These are phyloP conservation scores for Candida silvatica DNA, from an alignment of 805 yeast species.

Conservation along the genomic window DNA sequence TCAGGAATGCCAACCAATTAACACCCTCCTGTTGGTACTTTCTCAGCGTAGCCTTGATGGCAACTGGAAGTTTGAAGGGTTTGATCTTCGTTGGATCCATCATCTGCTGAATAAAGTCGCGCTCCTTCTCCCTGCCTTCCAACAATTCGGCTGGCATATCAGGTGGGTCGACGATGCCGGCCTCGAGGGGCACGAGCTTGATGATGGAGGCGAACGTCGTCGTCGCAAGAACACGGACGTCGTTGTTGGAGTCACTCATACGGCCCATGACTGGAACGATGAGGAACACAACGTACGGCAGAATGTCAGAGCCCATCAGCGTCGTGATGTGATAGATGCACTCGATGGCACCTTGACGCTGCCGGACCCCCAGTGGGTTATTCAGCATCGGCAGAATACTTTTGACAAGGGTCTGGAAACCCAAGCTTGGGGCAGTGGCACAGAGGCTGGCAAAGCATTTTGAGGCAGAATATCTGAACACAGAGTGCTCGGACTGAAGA, in stretches of 20 bases:
- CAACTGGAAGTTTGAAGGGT: conserved; percentile 81
- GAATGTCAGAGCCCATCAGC: conserved; percentile 78
- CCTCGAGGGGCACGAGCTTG: conserved; percentile 92
- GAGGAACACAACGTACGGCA: conserved; percentile 91
- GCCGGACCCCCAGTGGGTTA: conserved; percentile 59
- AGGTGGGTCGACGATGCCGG: conserved; percentile 92
- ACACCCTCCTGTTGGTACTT: conserved; percentile 98
- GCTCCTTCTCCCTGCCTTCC: conserved; percentile 85
- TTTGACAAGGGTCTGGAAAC: conserved; percentile 75
- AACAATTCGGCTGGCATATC: conserved; percentile 80
- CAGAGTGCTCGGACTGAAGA: conserved; percentile 65
- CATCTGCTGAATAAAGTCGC: conserved; percentile 94
- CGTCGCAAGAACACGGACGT: conserved; percentile 84
- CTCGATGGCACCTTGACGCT: conserved; percentile 93
- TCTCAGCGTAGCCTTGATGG: conserved; percentile 86
- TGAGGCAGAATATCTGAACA: conserved; percentile 83
- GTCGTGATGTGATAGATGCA: conserved; percentile 77
- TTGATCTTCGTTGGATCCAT: conserved; percentile 91
- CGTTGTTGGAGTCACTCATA: conserved; percentile 92
- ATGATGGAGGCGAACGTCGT: conserved; percentile 95
- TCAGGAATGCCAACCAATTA: conserved; percentile 93
- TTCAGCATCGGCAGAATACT: conserved; percentile 70
- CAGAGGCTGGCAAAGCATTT: conserved; percentile 81
- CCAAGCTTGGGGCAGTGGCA: conserved; percentile 54
- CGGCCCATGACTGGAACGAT: conserved; percentile 95